phyloP scores from a whole-genome alignment of 2,329 filamentous ascomycete species.

The Botrytis sinoallii region DNA sequence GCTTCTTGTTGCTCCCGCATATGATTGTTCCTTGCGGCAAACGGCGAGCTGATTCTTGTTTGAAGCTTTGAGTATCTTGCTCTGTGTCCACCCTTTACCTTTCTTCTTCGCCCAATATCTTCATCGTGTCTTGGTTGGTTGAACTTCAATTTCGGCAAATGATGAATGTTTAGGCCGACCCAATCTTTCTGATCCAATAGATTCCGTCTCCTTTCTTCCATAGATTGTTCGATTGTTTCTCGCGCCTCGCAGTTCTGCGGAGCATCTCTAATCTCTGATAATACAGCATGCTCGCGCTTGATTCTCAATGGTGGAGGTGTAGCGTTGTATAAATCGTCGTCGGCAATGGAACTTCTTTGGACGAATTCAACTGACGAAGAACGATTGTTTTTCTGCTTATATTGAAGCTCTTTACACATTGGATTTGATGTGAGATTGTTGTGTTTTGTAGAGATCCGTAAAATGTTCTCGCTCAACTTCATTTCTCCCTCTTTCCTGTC shows the following conservation, averaged over 20 bases:
- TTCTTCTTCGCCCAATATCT: slow-evolving; percentile 34
- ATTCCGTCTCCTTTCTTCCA: slow-evolving; percentile 31
- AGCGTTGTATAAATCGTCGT: slow-evolving; percentile 31
- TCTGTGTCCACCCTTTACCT: slow-evolving; percentile 26
- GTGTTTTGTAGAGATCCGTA: background rate
- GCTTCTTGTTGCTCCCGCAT: background rate
- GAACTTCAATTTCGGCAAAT: slow-evolving; percentile 29
- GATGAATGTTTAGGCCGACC: slow-evolving; percentile 33
- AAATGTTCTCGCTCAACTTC: background rate
- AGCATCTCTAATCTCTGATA: background rate
- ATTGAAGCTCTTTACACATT: background rate
- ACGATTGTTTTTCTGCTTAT: background rate
- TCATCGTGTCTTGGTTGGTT: slow-evolving; percentile 25
- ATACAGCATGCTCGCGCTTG: slow-evolving; percentile 23
- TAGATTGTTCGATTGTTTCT: slow-evolving; percentile 22
- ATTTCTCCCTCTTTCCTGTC: background rate
- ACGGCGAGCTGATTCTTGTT: slow-evolving; percentile 26
- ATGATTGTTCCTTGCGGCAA: slow-evolving; percentile 16
- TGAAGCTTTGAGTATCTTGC: slow-evolving; percentile 28
- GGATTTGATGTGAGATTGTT: background rate
- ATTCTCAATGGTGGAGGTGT: slow-evolving; percentile 25
- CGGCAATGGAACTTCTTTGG: background rate
- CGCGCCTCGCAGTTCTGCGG: slow-evolving; percentile 5
- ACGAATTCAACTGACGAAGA: background rate
- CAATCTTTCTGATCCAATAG: slow-evolving; percentile 36